A percentile compares a stretch with the other conserved stretches of the same genome.
Evolutionary conservation across 164 flowering plant genomes (phyloP).

Genomic region (Dillenia turbinata): DNA sequence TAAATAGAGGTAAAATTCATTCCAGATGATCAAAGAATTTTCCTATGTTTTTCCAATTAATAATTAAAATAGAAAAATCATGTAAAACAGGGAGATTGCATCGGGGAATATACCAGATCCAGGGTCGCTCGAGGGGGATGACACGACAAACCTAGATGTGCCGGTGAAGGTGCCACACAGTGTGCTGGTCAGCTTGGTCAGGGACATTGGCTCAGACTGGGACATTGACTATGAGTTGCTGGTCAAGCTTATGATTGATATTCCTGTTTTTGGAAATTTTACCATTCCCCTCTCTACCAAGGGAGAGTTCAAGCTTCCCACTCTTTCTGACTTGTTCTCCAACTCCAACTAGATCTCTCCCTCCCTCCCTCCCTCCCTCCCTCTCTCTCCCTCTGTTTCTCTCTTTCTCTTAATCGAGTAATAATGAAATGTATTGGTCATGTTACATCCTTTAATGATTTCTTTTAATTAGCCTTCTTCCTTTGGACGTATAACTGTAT

Average conservation of each 20-base stretch:
- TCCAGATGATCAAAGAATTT: neutral
- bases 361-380: too few species aligned
- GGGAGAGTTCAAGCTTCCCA: conserved; percentile 28
- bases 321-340: conserved; percentile 9
- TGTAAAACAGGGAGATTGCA: conserved; percentile 9
- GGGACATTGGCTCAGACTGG: conserved; percentile 22
- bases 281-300: conserved; percentile 18
- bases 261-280: conserved; percentile 19
- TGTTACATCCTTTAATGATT: too few species aligned
- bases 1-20: too few species aligned
- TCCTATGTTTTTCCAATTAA: too few species aligned
- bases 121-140: conserved; percentile 14
- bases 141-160: conserved; percentile 13
- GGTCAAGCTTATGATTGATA: conserved; percentile 16
- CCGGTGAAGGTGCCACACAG: conserved; percentile 19
- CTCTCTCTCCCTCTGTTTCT: too few species aligned
- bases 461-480: too few species aligned
- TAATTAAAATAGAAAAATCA: too few species aligned
- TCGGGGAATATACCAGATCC: conserved; percentile 22
- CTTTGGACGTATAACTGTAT: too few species aligned
- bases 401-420: too few species aligned
- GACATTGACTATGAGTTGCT: conserved; percentile 25
- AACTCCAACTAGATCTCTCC: too few species aligned
- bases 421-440: too few species aligned
- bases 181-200: conserved; percentile 14